These are phyloP conservation scores for Osmanthus fragrans DNA, from an alignment of 257 asterid genomes.

Conservation along the genomic window DNA sequence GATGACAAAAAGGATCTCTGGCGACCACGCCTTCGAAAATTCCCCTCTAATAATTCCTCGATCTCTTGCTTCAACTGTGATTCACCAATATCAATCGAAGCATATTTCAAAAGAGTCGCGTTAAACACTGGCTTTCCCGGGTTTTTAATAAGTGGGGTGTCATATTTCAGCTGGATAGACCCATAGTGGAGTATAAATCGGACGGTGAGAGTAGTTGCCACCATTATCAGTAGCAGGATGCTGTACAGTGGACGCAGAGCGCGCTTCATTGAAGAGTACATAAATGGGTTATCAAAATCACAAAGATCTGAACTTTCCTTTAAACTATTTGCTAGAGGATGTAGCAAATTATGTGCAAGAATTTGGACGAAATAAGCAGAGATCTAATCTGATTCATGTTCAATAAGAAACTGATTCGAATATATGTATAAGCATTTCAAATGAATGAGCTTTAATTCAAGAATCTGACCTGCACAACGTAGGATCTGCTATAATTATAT, in stretches of 20 bases:
- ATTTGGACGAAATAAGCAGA: constrained; percentile 54
- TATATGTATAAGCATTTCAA: constrained; percentile 22
- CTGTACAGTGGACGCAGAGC: constrained; percentile 58
- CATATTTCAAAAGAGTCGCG: constrained; percentile 63
- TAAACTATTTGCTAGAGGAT: constrained; percentile 22
- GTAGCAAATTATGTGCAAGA: constrained; percentile 45
- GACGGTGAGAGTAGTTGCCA: constrained; percentile 51
- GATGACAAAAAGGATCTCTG: constrained; percentile 81
- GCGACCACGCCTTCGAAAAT: constrained; percentile 57
- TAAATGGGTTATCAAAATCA: constrained; percentile 8
- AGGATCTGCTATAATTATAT: not conserved
- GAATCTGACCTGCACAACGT: not conserved
- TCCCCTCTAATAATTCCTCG: constrained; percentile 72
- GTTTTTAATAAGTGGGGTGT: constrained; percentile 28
- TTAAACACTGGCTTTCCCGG: constrained; percentile 41
- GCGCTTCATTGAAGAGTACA: constrained; percentile 64
- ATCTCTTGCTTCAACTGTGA: constrained; percentile 67
- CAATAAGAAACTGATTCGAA: constrained; percentile 17
- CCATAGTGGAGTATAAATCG: constrained; percentile 49
- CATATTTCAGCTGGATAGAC: constrained; percentile 46
- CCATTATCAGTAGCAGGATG: constrained; percentile 48
- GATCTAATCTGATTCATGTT: constrained; percentile 52
- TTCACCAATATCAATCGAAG: constrained; percentile 65
- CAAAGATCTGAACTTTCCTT: constrained; percentile 19
- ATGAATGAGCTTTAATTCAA: constrained; percentile 8